A percentile compares a stretch with the other conserved stretches of the same genome.
These are phyloP conservation scores for Setaria viridis DNA, from an alignment of 202 grass and related monocot genomes.

Conservation along the genomic window DNA sequence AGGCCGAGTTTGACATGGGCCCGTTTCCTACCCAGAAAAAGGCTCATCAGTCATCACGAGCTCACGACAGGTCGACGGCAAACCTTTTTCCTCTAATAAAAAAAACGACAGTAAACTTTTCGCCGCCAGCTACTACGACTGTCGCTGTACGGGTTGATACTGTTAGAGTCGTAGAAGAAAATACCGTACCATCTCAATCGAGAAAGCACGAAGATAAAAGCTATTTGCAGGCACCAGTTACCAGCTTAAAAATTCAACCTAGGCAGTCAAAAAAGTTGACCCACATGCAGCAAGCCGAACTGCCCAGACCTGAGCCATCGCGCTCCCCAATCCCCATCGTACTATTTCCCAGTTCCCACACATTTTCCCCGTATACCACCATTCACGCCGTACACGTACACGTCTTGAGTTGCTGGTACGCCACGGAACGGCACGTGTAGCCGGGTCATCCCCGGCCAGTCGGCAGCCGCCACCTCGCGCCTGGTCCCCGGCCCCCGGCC, in stretches of 20 bases:
- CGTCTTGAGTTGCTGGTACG: conserved; percentile 30
- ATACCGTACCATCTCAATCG: neutral
- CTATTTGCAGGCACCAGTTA: too few species aligned
- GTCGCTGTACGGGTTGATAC: neutral
- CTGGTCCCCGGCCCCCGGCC: neutral
- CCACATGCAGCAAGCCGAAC: neutral
- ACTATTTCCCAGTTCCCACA: conserved; percentile 15
- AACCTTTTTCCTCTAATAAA: too few species aligned
- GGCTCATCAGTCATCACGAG: neutral
- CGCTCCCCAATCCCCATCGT: neutral
- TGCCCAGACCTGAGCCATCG: neutral
- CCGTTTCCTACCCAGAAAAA: neutral
- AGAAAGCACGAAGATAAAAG: neutral
- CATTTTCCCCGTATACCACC: conserved; percentile 10
- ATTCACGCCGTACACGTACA: neutral
- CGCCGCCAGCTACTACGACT: too few species aligned
- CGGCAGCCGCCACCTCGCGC: conserved; percentile 1
- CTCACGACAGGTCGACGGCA: too few species aligned
- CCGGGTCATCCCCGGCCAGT: neutral
- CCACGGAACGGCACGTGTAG: neutral
- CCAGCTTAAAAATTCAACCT: too few species aligned
- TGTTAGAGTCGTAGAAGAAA: neutral
- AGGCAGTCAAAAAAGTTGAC: neutral
- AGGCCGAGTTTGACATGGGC: neutral
- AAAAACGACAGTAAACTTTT: neutral